Evolutionary conservation across 1,284 basidiomycete genomes (phyloP).

Genomic region (Mycena citricolor): DNA sequence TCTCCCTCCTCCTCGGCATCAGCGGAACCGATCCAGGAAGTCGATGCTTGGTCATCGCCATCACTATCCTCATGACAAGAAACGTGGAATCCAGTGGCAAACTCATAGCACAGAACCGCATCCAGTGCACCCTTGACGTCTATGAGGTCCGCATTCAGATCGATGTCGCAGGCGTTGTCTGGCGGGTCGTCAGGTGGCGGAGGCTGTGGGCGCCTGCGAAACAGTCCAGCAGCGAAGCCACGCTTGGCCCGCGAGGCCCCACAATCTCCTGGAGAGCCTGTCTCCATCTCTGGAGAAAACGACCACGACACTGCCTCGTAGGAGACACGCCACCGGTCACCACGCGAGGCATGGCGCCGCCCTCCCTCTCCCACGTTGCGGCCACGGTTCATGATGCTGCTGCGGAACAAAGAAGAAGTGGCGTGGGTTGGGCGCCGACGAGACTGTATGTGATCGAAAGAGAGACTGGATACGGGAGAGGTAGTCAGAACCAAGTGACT

Average conservation of each 20-base stretch:
- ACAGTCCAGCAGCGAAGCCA: conserved; percentile 11
- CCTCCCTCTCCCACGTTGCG: no score
- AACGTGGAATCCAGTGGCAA: conserved; percentile 19
- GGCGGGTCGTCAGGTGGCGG: conserved; percentile 8
- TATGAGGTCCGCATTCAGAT: conserved; percentile 19
- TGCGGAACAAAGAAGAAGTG: no score
- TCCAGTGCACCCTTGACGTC: conserved; percentile 16
- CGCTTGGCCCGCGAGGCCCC: conserved; percentile 4
- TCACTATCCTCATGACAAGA: conserved; percentile 3
- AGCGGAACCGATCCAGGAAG: conserved; percentile 14
- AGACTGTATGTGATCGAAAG: no score
- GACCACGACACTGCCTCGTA: conserved; percentile 21
- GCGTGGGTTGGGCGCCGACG: no score
- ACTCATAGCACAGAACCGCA: conserved; percentile 16
- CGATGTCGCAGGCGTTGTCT: conserved; percentile 6
- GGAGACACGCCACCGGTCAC: conserved; percentile 23
- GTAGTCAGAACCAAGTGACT: no score
- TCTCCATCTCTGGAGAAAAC: conserved; percentile 3
- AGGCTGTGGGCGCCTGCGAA: conserved; percentile 7
- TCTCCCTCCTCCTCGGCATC: conserved; percentile 18
- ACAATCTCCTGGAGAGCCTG: neutral
- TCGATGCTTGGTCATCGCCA: conserved; percentile 8
- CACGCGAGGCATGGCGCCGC: no score
- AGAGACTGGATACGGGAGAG: no score
- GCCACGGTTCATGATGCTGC: no score